These are phyloP conservation scores for Linaria vulgaris DNA, from an alignment of 257 asterid species.

Conservation along the genomic window DNA sequence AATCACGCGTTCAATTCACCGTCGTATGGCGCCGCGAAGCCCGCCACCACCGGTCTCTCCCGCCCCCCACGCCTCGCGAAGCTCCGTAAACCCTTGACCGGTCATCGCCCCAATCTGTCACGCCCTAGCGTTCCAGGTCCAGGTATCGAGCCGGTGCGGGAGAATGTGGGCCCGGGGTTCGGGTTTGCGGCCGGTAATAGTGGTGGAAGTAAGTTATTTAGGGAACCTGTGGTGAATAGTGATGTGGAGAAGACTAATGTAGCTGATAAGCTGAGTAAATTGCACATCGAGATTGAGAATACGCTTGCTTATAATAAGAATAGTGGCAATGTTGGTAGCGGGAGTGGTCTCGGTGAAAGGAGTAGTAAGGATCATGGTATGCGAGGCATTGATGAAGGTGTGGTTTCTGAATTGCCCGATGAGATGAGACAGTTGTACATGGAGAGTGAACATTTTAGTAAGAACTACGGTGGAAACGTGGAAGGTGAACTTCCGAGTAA, in stretches of 20 bases:
- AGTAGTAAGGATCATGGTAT: conserved; percentile 23
- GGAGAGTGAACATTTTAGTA: conserved; percentile 35
- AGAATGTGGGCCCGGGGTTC: conserved; percentile 39
- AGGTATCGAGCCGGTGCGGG: conserved; percentile 14
- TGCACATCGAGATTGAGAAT: conserved; percentile 47
- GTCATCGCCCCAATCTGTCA: conserved; percentile 47
- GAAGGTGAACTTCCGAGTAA: conserved; percentile 44
- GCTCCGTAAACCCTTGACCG: conserved; percentile 57
- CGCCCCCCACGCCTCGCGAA: conserved; percentile 66
- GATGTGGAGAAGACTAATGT: conserved; percentile 39
- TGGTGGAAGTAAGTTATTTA: conserved; percentile 19
- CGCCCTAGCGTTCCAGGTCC: conserved; percentile 11
- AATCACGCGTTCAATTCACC: conserved; percentile 53
- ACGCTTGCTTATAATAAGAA: conserved; percentile 22
- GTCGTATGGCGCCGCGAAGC: conserved; percentile 46
- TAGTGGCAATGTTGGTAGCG: conserved; percentile 23
- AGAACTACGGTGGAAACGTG: conserved; percentile 26
- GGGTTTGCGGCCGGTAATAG: conserved; percentile 36
- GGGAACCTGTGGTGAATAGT: conserved; percentile 22
- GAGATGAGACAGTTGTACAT: conserved; percentile 59
- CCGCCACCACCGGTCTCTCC: conserved; percentile 41
- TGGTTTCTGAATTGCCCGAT: conserved; percentile 51
- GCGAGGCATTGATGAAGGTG: conserved; percentile 35
- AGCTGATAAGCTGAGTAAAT: conserved; percentile 47
- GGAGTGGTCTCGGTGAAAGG: conserved; percentile 11